These are phyloP conservation scores for Pseudozyma flocculosa DNA, from an alignment of 1,284 basidiomycete species.

Conservation along the genomic window DNA sequence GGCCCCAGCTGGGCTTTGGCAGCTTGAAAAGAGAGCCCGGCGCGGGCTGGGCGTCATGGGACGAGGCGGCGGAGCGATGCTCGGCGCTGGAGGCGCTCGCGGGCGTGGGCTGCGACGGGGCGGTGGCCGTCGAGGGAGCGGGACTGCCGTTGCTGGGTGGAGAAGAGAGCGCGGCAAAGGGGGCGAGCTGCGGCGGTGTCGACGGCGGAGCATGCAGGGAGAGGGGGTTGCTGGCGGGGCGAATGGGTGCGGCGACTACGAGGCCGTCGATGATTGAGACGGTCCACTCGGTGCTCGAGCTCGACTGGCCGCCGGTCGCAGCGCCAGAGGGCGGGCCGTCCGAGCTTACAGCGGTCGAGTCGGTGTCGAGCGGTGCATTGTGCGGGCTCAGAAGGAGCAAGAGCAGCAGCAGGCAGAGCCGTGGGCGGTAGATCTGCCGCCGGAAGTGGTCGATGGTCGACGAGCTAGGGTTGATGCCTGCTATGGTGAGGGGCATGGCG, in stretches of 20 bases:
- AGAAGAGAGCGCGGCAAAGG: constrained; percentile 2
- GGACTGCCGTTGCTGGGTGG: background rate
- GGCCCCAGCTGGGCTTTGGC: constrained; percentile 29
- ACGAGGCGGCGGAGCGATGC: background rate
- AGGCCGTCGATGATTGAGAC: constrained; percentile 29
- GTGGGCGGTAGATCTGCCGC: constrained; percentile 32
- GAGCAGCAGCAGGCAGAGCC: constrained; percentile 33
- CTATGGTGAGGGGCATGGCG: too few relatives aligned
- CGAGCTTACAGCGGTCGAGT: background rate
- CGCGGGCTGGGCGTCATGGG: constrained; percentile 19
- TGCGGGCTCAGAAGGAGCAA: constrained; percentile 31
- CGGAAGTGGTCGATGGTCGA: constrained; percentile 39
- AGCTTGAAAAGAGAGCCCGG: constrained; percentile 33
- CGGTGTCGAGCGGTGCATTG: constrained; percentile 11
- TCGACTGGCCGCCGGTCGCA: background rate
- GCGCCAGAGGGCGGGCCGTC: background rate
- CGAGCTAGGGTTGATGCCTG: constrained; percentile 5
- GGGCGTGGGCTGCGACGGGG: too few relatives aligned
- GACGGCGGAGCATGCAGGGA: too few relatives aligned
- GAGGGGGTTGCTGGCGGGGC: too few relatives aligned
- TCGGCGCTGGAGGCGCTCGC: background rate
- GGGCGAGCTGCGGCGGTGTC: constrained; percentile 1
- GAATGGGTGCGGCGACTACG: constrained; percentile 14
- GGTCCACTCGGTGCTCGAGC: constrained; percentile 11
- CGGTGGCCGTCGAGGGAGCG: too few relatives aligned